Conservation (phyloP, 2,329 filamentous ascomycete species). For the Colletotrichum caudatum region DNA sequence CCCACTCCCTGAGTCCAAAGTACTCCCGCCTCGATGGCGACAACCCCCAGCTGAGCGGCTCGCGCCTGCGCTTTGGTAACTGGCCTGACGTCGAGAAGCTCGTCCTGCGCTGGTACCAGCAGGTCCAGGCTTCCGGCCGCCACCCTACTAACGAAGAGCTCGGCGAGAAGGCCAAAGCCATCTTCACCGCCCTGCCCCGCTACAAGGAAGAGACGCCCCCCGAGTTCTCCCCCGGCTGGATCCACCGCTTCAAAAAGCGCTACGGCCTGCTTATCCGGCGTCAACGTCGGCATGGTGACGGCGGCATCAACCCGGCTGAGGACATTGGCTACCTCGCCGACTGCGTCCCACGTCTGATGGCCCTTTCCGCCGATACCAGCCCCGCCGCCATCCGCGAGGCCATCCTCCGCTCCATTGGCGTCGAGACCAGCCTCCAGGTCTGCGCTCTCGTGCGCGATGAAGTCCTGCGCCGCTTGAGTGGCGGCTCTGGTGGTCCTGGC, state of each 20-base stretch:
- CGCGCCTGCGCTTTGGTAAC: constrained; percentile 71
- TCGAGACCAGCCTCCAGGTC: constrained; percentile 65
- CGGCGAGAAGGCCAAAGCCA: constrained; percentile 70
- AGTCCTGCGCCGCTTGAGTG: constrained; percentile 57
- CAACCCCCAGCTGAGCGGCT: constrained; percentile 70
- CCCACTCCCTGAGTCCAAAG: constrained; percentile 71
- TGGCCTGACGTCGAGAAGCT: constrained; percentile 73
- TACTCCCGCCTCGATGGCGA: constrained; percentile 72
- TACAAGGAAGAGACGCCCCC: constrained; percentile 71
- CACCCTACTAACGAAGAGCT: constrained; percentile 73
- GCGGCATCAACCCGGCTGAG: constrained; percentile 61
- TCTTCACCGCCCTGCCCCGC: constrained; percentile 69
- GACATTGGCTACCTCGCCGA: constrained; percentile 72
- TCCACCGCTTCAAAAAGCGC: constrained; percentile 73
- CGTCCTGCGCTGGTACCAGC: constrained; percentile 67
- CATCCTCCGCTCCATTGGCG: constrained; percentile 65
- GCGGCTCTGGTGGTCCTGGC: constrained; percentile 25
- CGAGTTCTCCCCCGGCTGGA: constrained; percentile 74
- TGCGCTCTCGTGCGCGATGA: constrained; percentile 71
- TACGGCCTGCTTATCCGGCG: constrained; percentile 70
- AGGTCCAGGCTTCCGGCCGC: constrained; percentile 63
- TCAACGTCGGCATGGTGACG: constrained; percentile 65
- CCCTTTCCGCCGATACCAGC: constrained; percentile 67
- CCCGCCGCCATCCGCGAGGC: constrained; percentile 70
- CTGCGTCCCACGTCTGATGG: constrained; percentile 70